phyloP scores from a whole-genome alignment of 2,329 filamentous ascomycete species.

The Chrysoporthe austroafricana region DNA sequence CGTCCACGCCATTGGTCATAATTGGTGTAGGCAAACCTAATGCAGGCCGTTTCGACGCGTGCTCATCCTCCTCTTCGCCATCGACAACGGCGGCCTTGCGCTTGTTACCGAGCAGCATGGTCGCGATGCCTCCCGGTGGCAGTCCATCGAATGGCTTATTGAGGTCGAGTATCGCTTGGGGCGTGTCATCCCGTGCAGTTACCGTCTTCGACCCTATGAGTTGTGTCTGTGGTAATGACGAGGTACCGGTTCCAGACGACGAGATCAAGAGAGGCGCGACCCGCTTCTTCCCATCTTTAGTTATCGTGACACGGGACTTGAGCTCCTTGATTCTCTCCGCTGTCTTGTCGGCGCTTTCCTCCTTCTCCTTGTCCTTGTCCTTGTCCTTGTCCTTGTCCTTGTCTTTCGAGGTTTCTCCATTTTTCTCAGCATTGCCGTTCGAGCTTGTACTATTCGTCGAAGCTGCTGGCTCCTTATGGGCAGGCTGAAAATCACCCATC shows the following conservation, averaged over 20 bases:
- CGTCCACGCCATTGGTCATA: conserved; percentile 75
- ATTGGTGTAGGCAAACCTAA: conserved; percentile 72
- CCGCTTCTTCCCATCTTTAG: conserved; percentile 95
- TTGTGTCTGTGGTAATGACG: conserved; percentile 86
- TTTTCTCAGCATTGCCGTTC: conserved; percentile 32
- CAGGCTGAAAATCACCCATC: conserved; percentile 79
- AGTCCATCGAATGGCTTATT: conserved; percentile 93
- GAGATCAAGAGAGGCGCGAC: conserved; percentile 92
- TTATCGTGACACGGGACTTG: conserved; percentile 91
- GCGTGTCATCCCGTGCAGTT: conserved; percentile 68
- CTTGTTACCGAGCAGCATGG: conserved; percentile 91
- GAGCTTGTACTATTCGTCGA: conserved; percentile 41
- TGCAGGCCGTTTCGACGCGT: conserved; percentile 54
- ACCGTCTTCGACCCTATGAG: conserved; percentile 75
- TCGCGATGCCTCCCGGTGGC: conserved; percentile 83
- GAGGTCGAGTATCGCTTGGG: conserved; percentile 83
- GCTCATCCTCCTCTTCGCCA: conserved; percentile 74
- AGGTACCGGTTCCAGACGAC: conserved; percentile 82
- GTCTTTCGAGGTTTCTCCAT: conserved; percentile 30
- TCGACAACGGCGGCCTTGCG: conserved; percentile 77
- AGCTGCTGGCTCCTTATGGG: conserved; percentile 50
- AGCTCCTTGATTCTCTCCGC: conserved; percentile 62
- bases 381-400: conserved; percentile 36
- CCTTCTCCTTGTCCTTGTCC: conserved; percentile 38
- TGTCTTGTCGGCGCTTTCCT: conserved; percentile 56